Conservation (phyloP, 306 rosid genomes). For the Acacia melanoxylon region DNA sequence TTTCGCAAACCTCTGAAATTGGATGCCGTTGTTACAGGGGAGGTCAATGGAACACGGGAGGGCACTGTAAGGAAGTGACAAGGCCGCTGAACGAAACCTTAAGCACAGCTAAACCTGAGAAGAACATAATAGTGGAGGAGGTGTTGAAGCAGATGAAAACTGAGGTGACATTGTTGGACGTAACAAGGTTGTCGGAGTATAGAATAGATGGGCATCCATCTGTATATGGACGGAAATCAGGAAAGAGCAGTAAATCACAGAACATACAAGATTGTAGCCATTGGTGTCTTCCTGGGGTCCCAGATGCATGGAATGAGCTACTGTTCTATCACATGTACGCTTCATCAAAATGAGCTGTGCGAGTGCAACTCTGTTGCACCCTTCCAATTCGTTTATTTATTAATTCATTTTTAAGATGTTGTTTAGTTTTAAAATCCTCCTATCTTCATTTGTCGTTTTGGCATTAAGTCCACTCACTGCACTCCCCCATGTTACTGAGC, state of each 20-base stretch:
- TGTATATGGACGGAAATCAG: constrained; percentile 55
- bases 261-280: constrained; percentile 87
- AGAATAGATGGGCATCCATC: constrained; percentile 91
- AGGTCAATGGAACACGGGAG: constrained; percentile 93
- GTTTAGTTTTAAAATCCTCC: constrained; percentile 24
- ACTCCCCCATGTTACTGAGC: neutral
- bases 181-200: constrained; percentile 70
- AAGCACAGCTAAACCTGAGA: constrained; percentile 44
- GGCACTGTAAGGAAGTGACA: constrained; percentile 77
- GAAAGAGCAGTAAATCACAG: constrained; percentile 31
- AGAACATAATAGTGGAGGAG: constrained; percentile 57
- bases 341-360: constrained; percentile 23
- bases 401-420: neutral
- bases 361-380: constrained; percentile 14
- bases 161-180: constrained; percentile 68
- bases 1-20: neutral
- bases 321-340: constrained; percentile 62
- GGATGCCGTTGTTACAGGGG: constrained; percentile 53
- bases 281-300: constrained; percentile 99
- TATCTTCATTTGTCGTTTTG: neutral
- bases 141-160: constrained; percentile 72
- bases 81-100: constrained; percentile 55
- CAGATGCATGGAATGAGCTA: constrained; percentile 85
- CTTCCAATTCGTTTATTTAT: neutral
- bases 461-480: neutral